phyloP scores from a whole-genome alignment of 1,139 yeast genomes.

The Barnettozyma hawaiiensis region DNA sequence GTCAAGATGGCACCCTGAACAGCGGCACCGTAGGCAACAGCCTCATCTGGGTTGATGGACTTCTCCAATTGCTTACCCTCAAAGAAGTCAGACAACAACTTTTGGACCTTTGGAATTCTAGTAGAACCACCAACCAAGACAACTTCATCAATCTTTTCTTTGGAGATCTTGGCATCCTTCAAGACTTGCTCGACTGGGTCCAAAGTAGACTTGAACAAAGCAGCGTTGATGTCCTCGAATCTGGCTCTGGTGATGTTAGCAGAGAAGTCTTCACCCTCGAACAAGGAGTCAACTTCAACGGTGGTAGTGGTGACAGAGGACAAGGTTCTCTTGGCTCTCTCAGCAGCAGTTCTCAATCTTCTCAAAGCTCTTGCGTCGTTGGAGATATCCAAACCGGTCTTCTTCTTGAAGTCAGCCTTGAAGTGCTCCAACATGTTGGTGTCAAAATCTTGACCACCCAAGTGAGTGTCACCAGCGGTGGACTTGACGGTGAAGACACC shows the following conservation, averaged over 20 bases:
- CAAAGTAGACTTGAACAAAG: constrained; percentile 91
- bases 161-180: constrained; percentile 89
- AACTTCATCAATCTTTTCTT: constrained; percentile 88
- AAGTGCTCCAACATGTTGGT: constrained; percentile 93
- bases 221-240: constrained; percentile 96
- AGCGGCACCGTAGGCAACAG: constrained; percentile 98
- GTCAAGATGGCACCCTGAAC: constrained; percentile 99
- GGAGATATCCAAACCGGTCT: constrained; percentile 91
- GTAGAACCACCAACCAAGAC: constrained; percentile 99
- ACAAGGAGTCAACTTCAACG: constrained; percentile 93
- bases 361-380: constrained; percentile 93
- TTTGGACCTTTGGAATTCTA: constrained; percentile 98
- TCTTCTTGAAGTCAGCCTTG: constrained; percentile 93
- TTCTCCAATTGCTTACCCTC: constrained; percentile 96
- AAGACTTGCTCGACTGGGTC: constrained; percentile 98
- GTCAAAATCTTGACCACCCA: constrained; percentile 99
- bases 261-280: constrained; percentile 95
- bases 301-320: constrained; percentile 96
- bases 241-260: constrained; percentile 98
- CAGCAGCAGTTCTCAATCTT: constrained; percentile 98
- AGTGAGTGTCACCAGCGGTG: constrained; percentile 99
- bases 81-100: constrained; percentile 94
- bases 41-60: constrained; percentile 98
- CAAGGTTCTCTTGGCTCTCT: constrained; percentile 98
- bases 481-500: constrained; percentile 99